A percentile compares a stretch with the other conserved stretches of the same genome.
Conservation (phyloP, 768 basidiomycete genomes). For the Tulasnella sp. region DNA sequence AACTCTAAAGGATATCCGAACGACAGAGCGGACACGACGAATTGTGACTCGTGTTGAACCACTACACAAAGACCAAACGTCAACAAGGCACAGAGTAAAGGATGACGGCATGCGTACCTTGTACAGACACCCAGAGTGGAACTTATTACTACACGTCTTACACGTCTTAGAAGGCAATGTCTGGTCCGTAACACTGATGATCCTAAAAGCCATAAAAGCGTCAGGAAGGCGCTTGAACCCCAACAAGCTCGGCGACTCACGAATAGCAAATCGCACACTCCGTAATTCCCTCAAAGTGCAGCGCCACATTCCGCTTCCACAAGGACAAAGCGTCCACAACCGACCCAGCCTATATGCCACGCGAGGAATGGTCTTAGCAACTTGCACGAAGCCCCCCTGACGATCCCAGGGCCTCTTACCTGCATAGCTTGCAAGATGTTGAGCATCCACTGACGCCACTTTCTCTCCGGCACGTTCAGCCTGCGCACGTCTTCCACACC, state of each 20-base stretch:
- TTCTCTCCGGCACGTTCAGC: slow-evolving; percentile 78
- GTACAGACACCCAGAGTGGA: slow-evolving; percentile 85
- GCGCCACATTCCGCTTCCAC: slow-evolving; percentile 87
- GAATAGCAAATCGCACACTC: slow-evolving; percentile 97
- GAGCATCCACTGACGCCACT: slow-evolving; percentile 89
- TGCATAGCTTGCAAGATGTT: slow-evolving; percentile 83
- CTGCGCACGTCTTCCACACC: slow-evolving; percentile 76
- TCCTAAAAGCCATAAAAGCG: slow-evolving; percentile 35
- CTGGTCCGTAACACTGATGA: slow-evolving; percentile 82
- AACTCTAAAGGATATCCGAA: slow-evolving; percentile 47
- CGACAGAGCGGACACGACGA: slow-evolving; percentile 87
- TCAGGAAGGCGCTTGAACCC: background rate
- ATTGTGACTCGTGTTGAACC: slow-evolving; percentile 82
- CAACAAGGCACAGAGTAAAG: background rate
- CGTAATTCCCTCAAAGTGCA: slow-evolving; percentile 90
- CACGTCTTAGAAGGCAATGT: slow-evolving; percentile 83
- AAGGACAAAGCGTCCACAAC: slow-evolving; percentile 76
- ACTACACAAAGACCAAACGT: slow-evolving; percentile 33
- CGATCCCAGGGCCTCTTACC: slow-evolving; percentile 35
- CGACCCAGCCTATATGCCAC: slow-evolving; percentile 56
- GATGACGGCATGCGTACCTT: slow-evolving; percentile 40
- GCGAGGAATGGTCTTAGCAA: background rate
- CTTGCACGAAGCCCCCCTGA: background rate
- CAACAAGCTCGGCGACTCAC: slow-evolving; percentile 33
- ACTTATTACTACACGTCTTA: slow-evolving; percentile 86